Evolutionary conservation across 441 rosid genomes (phyloP).

Genomic region (Euphorbia neoarborescens): DNA sequence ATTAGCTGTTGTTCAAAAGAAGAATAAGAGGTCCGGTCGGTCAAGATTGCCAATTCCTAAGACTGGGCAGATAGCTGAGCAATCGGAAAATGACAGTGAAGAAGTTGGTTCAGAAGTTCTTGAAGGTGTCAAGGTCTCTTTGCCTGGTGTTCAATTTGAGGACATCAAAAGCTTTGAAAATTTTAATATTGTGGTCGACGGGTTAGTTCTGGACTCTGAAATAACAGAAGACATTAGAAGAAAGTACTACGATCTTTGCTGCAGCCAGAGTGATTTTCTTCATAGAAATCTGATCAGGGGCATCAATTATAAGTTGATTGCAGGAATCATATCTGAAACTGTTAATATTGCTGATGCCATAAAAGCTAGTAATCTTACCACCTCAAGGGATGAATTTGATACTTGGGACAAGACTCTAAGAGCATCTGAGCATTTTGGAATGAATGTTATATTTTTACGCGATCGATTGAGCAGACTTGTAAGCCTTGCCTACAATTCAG

Average conservation of each 20-base stretch:
- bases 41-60: conserved; percentile 27
- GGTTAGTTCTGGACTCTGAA: conserved; percentile 43
- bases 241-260: conserved; percentile 52
- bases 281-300: conserved; percentile 45
- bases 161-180: conserved; percentile 36
- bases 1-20: conserved; percentile 36
- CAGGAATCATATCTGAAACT: conserved; percentile 48
- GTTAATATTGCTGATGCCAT: conserved; percentile 51
- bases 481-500: conserved; percentile 42
- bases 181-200: conserved; percentile 44
- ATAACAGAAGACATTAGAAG: conserved; percentile 40
- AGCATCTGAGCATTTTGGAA: conserved; percentile 57
- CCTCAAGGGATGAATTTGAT: conserved; percentile 41
- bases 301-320: conserved; percentile 39
- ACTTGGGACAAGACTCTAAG: conserved; percentile 52
- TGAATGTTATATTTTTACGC: conserved; percentile 53
- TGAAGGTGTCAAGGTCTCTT: conserved; percentile 46
- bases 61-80: conserved; percentile 32
- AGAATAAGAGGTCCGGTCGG: conserved; percentile 29
- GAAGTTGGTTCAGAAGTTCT: conserved; percentile 60
- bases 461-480: conserved; percentile 38
- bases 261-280: conserved; percentile 50
- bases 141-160: conserved; percentile 36
- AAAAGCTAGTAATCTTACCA: conserved; percentile 39
- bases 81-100: conserved; percentile 56